A percentile compares a stretch with the other conserved stretches of the same genome.
phyloP scores from a whole-genome alignment of 2,329 filamentous ascomycete species.

The Cercospora zeae-maydis region DNA sequence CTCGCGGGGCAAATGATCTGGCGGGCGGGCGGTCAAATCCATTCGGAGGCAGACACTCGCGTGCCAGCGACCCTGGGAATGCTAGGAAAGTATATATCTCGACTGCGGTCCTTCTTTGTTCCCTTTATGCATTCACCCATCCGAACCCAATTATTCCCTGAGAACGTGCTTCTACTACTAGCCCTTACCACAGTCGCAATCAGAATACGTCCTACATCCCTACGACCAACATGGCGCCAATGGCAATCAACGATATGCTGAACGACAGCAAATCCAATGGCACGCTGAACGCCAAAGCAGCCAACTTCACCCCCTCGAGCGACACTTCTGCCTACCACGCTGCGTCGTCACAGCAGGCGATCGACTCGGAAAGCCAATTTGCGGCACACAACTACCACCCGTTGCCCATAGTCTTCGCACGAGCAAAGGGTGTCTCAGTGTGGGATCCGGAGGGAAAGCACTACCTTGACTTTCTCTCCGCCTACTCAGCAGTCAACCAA shows the following conservation, averaged over 20 bases:
- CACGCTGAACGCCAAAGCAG: slow-evolving; percentile 41
- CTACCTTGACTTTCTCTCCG: slow-evolving; percentile 96
- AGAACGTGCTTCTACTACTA: background rate
- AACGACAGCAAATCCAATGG: slow-evolving; percentile 29
- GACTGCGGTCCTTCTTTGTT: background rate
- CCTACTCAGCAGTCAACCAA: slow-evolving; percentile 97
- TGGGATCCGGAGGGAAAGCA: slow-evolving; percentile 92
- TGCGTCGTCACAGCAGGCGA: slow-evolving; percentile 72
- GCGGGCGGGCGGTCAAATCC: background rate
- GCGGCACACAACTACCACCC: slow-evolving; percentile 99
- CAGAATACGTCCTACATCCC: slow-evolving; percentile 30
- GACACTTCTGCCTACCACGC: slow-evolving; percentile 61
- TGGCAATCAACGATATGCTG: slow-evolving; percentile 31
- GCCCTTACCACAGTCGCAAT: slow-evolving; percentile 30
- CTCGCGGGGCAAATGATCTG: slow-evolving; percentile 2
- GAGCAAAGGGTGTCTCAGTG: slow-evolving; percentile 78
- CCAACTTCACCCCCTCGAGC: slow-evolving; percentile 41
- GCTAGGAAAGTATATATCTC: slow-evolving; percentile 11
- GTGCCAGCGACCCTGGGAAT: slow-evolving; percentile 6
- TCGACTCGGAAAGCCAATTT: slow-evolving; percentile 73
- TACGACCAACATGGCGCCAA: slow-evolving; percentile 36
- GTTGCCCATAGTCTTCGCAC: slow-evolving; percentile 86
- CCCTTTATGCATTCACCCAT: background rate
- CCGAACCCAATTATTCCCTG: background rate
- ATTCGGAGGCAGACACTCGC: background rate